Percentiles rank a stretch among this genome's conserved stretches.
phyloP scores from a whole-genome alignment of 2,329 filamentous ascomycete species.

The Fusarium floridanum region DNA sequence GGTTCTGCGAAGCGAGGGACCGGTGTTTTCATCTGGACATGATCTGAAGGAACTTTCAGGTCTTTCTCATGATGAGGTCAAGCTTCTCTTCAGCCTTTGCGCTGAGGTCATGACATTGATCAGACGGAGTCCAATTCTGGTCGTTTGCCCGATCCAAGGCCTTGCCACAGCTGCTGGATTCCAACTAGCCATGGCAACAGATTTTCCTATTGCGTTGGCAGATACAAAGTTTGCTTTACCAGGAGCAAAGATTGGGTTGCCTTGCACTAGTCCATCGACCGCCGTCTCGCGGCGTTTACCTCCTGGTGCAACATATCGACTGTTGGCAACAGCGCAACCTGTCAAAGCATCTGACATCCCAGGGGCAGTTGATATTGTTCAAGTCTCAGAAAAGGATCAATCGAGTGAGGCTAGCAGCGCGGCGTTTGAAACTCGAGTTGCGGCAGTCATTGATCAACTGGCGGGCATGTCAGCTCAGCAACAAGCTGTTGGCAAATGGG shows the following conservation, averaged over 20 bases:
- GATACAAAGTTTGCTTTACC: conserved; percentile 37
- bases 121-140: conserved; percentile 34
- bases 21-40: conserved; percentile 42
- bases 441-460: conserved; percentile 17
- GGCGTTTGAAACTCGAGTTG: conserved; percentile 30
- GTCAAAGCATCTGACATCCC: conserved; percentile 25
- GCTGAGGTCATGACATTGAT: conserved; percentile 42
- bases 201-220: conserved; percentile 37
- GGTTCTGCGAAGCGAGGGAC: conserved; percentile 41
- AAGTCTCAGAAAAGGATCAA: fast-evolving
- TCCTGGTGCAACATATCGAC: conserved; percentile 27
- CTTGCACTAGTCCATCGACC: conserved; percentile 42
- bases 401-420: neutral
- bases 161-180: conserved; percentile 44
- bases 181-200: conserved; percentile 41
- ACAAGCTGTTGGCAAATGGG: conserved; percentile 43
- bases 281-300: conserved; percentile 38
- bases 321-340: conserved; percentile 36
- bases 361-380: conserved; percentile 38
- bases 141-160: conserved; percentile 43
- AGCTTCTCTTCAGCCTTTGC: conserved; percentile 35
- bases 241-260: conserved; percentile 40
- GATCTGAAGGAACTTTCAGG: conserved; percentile 39
- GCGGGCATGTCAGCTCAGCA: conserved; percentile 32
- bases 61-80: conserved; percentile 28